Evolutionary conservation across 176 grass and related monocot genomes (phyloP).

Genomic region (Aegilops tauschii): DNA sequence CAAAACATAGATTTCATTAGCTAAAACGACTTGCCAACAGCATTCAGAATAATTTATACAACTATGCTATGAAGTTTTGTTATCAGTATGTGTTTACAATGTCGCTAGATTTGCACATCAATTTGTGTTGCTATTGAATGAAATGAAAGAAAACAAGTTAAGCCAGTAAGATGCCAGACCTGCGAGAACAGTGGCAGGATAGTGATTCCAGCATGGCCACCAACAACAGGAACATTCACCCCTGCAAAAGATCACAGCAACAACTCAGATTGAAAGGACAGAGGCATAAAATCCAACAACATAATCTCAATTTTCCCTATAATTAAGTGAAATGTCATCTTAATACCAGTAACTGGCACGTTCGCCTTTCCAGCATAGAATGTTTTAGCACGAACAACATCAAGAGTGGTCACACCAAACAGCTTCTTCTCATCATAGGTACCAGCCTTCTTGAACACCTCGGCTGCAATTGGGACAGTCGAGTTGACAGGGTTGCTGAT

Average conservation of each 20-base stretch:
- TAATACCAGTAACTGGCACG: slow-evolving; percentile 63
- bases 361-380: slow-evolving; percentile 85
- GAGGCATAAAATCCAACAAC: background rate
- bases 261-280: background rate
- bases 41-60: background rate
- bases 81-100: background rate
- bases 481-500: slow-evolving; percentile 99
- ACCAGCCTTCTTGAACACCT: slow-evolving; percentile 94
- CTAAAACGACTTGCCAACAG: background rate
- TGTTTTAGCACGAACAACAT: slow-evolving; percentile 85
- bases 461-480: slow-evolving; percentile 73
- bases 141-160: background rate
- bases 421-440: slow-evolving; percentile 86
- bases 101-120: background rate
- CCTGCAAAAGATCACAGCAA: slow-evolving; percentile 42
- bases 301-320: background rate
- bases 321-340: background rate
- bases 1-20: too few species aligned
- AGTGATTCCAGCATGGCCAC: slow-evolving; percentile 85
- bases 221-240: slow-evolving; percentile 78
- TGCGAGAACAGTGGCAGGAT: slow-evolving; percentile 92
- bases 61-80: background rate
- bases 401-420: slow-evolving; percentile 93
- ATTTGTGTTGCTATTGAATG: background rate
- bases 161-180: slow-evolving; percentile 12